Conservation (phyloP, 163 green algal species). For the Chlamydomonas reinhardtii region DNA sequence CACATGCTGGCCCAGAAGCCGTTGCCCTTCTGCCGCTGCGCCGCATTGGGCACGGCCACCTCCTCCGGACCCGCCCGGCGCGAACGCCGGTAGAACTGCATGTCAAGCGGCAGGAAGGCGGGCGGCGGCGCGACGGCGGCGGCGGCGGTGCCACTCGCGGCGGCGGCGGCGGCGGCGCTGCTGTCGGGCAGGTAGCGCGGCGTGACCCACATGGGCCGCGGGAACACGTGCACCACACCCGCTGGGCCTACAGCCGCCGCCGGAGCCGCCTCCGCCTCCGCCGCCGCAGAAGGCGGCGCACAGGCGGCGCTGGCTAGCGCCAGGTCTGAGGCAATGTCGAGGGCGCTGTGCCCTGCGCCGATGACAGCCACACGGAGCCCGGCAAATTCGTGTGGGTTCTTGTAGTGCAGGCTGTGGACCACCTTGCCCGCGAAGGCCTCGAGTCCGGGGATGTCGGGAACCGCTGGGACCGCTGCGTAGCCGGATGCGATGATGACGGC, state of each 20-base stretch:
- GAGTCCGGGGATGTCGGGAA: slow-evolving; percentile 1
- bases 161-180: too few species aligned
- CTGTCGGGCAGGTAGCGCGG: slow-evolving; percentile 19
- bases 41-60: not conserved
- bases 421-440: slow-evolving; percentile 7
- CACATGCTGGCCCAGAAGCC: not conserved
- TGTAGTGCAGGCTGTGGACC: slow-evolving; percentile 24
- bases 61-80: not conserved
- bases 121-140: not conserved
- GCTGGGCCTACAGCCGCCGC: not conserved
- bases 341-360: slow-evolving; percentile 9
- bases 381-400: not conserved
- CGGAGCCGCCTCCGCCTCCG: not conserved
- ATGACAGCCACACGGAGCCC: slow-evolving; percentile 12
- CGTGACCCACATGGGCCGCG: slow-evolving; percentile 24
- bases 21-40: not conserved
- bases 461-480: not conserved
- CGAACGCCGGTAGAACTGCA: slow-evolving; percentile 1
- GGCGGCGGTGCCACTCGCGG: not conserved
- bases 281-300: not conserved
- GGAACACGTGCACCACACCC: slow-evolving; percentile 4
- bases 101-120: slow-evolving; percentile 1
- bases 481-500: slow-evolving; percentile 20
- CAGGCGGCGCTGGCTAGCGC: not conserved
- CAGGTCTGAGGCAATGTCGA: slow-evolving; percentile 37